Base-by-base conservation (phyloP, 2,329 filamentous ascomycete genomes). In the Colletotrichum incanum region DNA sequence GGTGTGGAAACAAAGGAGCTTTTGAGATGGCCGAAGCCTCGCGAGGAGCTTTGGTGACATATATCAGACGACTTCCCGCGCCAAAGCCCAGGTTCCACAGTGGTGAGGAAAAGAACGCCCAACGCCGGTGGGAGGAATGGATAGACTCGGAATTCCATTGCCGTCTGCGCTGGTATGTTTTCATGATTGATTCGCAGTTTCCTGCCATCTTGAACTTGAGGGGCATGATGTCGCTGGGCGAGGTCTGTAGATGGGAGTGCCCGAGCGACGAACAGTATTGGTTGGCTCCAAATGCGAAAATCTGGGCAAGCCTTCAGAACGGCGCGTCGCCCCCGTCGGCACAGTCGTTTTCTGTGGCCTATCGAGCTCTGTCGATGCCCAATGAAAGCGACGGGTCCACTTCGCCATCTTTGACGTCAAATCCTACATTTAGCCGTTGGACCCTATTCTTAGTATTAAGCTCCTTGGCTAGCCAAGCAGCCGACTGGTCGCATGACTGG, bases 1-100 rank as follows among this genome's bases (percentile, higher is more conserved):
- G 67, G 67, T 66, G 67, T 37, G 67, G 62, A 12, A 70, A 70
- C 47, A 70, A 70, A 41, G 45, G 54, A 18, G 67, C 67, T 3
- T 70, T 60, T 39, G 67, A 70, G 54, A 18, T 34, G 20, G 67
- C 67, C 18, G 67, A 70, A 26, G 54, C 67, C 34, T 55, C 23
- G 9, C 62, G 62, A 7, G 67, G 67, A 16, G 41, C 45, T 28
- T n/a, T 70, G 26, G 62, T 70, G 23, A 66, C 67, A 8, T 55
- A 66, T 20, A 14, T 55, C 55, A 47, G 67, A 12, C 54, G 62
- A 7, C 54, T 70, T 12, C 47, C 55, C 16, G 34, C 55, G 28
- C 47, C 28, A 18, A 61, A 34, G 20, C 14, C 60, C 28, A 45
- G n/a, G 20, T 20, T n/a, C 6, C 20, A 14, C 23, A 34, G 56